Base-by-base conservation (phyloP, 495 filamentous ascomycete species). In the Clohesyomyces aquaticus region DNA sequence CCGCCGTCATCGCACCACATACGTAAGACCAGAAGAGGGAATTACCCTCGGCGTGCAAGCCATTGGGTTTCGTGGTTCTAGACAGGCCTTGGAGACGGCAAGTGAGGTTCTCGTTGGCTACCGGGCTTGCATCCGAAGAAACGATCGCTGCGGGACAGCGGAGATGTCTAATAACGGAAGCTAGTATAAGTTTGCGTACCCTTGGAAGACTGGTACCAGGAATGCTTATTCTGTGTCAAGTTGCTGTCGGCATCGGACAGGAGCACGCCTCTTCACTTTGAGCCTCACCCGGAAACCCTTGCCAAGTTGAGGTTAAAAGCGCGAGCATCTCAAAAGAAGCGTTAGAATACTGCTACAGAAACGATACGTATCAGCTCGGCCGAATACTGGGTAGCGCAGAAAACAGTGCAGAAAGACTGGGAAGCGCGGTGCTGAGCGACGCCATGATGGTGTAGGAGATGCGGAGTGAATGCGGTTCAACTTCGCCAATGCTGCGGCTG, bases 391-490 rank as follows among this genome's bases (percentile, higher is more conserved):
- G 49, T 29, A 27, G 49, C 8, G 32, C 14, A 14, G 14, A 6
- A 38, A 14, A 38, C 6, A 38, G 6, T 4, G 8, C 4, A 47
- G 16, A n/a, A 47, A n/a, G 8, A n/a, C n/a, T 47, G 16, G 43
- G 14, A n/a, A 47, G 19, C 43, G 21, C 43, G 4, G 43, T 47
- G 43, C 43, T 47, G 11, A 52, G 23, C 49, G 22, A 22, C 21
- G 11, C 19, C 27, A 48, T 6, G 21, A 47, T 42, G 47, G 43
- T 63, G 51, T 55, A 63, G 26, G 51, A 50, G 19, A 19, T 49
- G 61, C 35, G 53, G 54, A 65, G 60, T 42, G 61, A 18, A 4
- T 65, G 63, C 63, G 55, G 63, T 60, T 59, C 63, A 53, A 42
- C 46, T 59, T 53, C 53, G 61, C 53, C 23, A 38, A 43, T 21